Percentiles rank a stretch among this genome's conserved stretches.
These are phyloP conservation scores for Torrubiella hemipterigena DNA, from an alignment of 2,329 filamentous ascomycete genomes.

Conservation along the genomic window DNA sequence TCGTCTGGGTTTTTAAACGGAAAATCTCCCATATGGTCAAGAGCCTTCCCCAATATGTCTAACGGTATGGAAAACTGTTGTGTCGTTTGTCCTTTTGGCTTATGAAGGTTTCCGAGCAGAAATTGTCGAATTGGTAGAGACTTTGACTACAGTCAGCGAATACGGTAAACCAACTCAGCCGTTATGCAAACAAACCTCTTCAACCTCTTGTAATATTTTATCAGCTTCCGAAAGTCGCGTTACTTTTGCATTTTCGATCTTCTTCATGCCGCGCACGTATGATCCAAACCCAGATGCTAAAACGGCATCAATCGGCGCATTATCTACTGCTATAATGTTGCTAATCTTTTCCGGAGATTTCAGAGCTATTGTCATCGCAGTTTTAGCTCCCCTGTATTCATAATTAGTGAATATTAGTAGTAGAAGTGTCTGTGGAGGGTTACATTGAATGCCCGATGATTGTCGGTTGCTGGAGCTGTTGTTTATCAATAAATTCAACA, in stretches of 20 bases:
- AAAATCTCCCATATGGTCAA: constrained; percentile 77
- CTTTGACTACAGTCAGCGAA: constrained; percentile 17
- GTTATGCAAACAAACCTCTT: constrained; percentile 37
- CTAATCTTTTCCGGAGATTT: constrained; percentile 53
- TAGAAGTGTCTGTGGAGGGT: constrained; percentile 11
- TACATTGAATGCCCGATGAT: constrained; percentile 93
- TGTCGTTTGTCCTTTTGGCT: constrained; percentile 33
- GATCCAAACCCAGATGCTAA: constrained; percentile 63
- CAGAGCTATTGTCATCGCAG: constrained; percentile 78
- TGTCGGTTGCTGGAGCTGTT: constrained; percentile 57
- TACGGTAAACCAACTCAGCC: neutral
- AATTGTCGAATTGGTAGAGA: constrained; percentile 77
- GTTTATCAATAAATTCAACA: constrained; percentile 60
- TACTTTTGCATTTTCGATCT: constrained; percentile 58
- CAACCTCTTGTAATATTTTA: constrained; percentile 62
- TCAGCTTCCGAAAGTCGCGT: constrained; percentile 69
- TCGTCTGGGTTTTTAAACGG: constrained; percentile 66
- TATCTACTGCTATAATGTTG: constrained; percentile 76
- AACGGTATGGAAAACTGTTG: constrained; percentile 75
- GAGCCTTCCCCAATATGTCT: constrained; percentile 49
- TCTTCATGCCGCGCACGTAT: constrained; percentile 77
- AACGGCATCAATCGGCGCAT: constrained; percentile 73
- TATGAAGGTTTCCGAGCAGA: constrained; percentile 72
- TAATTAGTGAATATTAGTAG: neutral
- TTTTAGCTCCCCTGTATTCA: constrained; percentile 66